Evolutionary conservation across 1,139 yeast species (phyloP).

Genomic region (Nakaseomyces kungkrabaensis): DNA sequence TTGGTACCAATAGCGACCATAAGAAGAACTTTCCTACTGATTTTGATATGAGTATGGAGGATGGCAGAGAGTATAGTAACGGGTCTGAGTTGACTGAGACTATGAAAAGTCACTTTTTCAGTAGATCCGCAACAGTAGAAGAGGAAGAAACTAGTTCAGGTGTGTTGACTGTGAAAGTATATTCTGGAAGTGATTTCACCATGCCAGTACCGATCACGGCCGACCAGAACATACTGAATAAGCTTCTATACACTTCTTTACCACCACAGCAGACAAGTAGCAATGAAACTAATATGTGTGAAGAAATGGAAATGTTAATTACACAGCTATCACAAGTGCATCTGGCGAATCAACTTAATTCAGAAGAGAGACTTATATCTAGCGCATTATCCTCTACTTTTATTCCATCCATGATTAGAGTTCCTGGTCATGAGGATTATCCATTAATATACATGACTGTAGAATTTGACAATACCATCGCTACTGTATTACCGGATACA

Average conservation of each 20-base stretch:
- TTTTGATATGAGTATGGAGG: background rate
- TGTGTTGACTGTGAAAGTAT: slow-evolving; percentile 22
- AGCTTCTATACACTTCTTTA: slow-evolving; percentile 23
- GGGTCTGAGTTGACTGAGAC: background rate
- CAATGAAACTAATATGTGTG: slow-evolving; percentile 7
- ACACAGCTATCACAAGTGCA: slow-evolving; percentile 23
- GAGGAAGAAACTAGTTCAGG: slow-evolving; percentile 13
- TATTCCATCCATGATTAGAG: slow-evolving; percentile 58
- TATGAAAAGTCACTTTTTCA: background rate
- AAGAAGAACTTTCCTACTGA: background rate
- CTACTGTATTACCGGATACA: slow-evolving; percentile 69
- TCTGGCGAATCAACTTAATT: slow-evolving; percentile 20
- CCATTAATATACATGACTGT: slow-evolving; percentile 58
- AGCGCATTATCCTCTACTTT: slow-evolving; percentile 31
- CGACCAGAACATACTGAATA: slow-evolving; percentile 19
- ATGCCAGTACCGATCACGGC: slow-evolving; percentile 23
- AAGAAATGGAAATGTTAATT: slow-evolving; percentile 20
- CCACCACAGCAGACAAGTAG: slow-evolving; percentile 6
- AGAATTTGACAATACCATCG: slow-evolving; percentile 73
- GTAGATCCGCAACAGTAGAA: background rate
- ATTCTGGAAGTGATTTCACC: slow-evolving; percentile 22
- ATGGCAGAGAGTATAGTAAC: background rate
- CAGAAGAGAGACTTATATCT: slow-evolving; percentile 22
- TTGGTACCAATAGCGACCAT: background rate
- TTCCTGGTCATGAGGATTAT: slow-evolving; percentile 41